A percentile compares a stretch with the other conserved stretches of the same genome.
These are phyloP conservation scores for Colletotrichum tamarilloi DNA, from an alignment of 2,329 filamentous ascomycete species.

Conservation along the genomic window DNA sequence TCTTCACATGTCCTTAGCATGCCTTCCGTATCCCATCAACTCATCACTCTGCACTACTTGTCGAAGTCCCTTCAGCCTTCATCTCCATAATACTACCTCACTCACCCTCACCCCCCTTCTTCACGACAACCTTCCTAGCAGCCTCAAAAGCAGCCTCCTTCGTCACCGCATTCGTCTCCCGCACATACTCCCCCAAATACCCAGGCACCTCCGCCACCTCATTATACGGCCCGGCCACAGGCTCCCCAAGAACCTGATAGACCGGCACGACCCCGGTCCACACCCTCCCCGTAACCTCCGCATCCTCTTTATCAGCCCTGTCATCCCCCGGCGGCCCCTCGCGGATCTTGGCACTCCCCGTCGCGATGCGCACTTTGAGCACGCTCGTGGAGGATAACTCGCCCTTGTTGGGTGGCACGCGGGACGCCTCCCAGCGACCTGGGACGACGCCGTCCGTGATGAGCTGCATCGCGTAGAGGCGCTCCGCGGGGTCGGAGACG, in stretches of 20 bases:
- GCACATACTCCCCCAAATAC: conserved; percentile 64
- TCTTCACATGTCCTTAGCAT: no score
- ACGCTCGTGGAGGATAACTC: conserved; percentile 83
- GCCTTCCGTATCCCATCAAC: no score
- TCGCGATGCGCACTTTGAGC: conserved; percentile 73
- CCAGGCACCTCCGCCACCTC: conserved; percentile 67
- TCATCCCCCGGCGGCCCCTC: conserved; percentile 71
- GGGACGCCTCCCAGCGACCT: conserved; percentile 74
- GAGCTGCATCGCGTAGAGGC: conserved; percentile 80
- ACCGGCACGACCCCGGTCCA: conserved; percentile 73
- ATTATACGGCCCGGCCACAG: conserved; percentile 70
- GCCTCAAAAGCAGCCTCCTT: conserved; percentile 41
- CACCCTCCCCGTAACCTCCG: conserved; percentile 51
- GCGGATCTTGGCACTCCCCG: conserved; percentile 81
- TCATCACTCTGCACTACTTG: no score
- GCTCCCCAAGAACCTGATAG: conserved; percentile 71
- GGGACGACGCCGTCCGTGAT: conserved; percentile 81
- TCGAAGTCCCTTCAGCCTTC: no score
- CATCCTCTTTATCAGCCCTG: conserved; percentile 57
- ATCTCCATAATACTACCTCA: background rate
- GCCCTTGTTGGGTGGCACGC: conserved; percentile 76
- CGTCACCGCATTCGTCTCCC: conserved; percentile 47
- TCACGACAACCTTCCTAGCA: background rate
- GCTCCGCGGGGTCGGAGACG: conserved; percentile 76
- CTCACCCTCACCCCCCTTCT: background rate